These are phyloP conservation scores for Candida argentea DNA, from an alignment of 805 yeast species.

Conservation along the genomic window DNA sequence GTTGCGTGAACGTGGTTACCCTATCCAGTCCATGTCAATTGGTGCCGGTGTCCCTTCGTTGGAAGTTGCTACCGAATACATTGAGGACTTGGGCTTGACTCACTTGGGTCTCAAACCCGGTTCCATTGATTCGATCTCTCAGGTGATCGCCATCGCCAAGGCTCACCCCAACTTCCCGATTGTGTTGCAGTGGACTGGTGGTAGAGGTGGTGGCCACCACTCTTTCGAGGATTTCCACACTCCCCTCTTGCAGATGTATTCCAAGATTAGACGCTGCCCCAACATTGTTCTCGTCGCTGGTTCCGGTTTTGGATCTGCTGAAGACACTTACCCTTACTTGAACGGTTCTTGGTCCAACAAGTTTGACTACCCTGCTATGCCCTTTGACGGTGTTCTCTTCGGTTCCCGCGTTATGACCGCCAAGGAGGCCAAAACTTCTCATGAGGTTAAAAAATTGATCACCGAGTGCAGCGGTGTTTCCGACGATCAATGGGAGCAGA, in stretches of 20 bases:
- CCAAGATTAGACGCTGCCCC: slow-evolving; percentile 82
- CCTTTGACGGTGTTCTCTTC: slow-evolving; percentile 92
- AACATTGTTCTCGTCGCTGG: slow-evolving; percentile 93
- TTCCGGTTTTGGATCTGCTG: slow-evolving; percentile 96
- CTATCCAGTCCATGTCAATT: slow-evolving; percentile 89
- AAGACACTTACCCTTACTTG: slow-evolving; percentile 93
- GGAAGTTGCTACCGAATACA: slow-evolving; percentile 95
- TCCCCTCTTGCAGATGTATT: slow-evolving; percentile 91
- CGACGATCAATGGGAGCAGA: slow-evolving; percentile 84
- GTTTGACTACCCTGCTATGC: slow-evolving; percentile 95
- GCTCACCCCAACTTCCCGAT: slow-evolving; percentile 96
- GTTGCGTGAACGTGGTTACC: slow-evolving; percentile 85
- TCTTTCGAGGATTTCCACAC: slow-evolving; percentile 99
- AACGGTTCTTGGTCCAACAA: slow-evolving; percentile 93
- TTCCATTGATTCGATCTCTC: slow-evolving; percentile 83
- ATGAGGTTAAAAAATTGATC: slow-evolving; percentile 88
- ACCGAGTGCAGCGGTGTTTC: slow-evolving; percentile 84
- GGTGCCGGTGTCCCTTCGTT: slow-evolving; percentile 99
- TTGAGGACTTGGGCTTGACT: slow-evolving; percentile 82
- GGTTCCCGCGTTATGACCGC: slow-evolving; percentile 98
- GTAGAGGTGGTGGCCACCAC: slow-evolving; percentile 99
- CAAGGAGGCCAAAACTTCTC: slow-evolving; percentile 89
- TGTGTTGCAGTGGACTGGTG: slow-evolving; percentile 99
- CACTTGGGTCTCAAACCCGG: slow-evolving; percentile 98
- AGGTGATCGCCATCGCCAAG: slow-evolving; percentile 82